Evolutionary conservation across 2,329 filamentous ascomycete genomes (phyloP).

Genomic region (Helotiales sp.): DNA sequence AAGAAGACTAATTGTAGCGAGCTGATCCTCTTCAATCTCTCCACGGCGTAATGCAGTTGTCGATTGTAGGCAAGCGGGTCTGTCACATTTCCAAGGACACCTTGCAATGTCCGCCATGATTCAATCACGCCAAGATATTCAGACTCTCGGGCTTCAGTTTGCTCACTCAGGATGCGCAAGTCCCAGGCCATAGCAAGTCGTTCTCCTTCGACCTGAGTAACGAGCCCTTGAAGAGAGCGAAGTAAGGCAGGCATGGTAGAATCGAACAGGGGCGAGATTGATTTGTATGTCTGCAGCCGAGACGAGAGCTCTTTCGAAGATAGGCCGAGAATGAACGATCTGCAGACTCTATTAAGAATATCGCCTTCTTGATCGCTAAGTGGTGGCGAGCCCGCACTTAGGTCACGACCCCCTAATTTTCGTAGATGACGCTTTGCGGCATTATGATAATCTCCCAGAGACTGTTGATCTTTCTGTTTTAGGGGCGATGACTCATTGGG

Average conservation of each 20-base stretch:
- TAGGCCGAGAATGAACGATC: conserved; percentile 56
- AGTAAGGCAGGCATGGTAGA: conserved; percentile 17
- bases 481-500: conserved; percentile 18
- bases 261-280: conserved; percentile 42
- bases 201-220: conserved; percentile 58
- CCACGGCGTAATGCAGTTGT: conserved; percentile 49
- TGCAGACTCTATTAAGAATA: conserved; percentile 52
- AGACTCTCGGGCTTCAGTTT: conserved; percentile 37
- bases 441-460: conserved; percentile 33
- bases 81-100: conserved; percentile 36
- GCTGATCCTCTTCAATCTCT: conserved; percentile 51
- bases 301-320: conserved; percentile 45
- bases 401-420: conserved; percentile 32
- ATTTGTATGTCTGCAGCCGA: conserved; percentile 48
- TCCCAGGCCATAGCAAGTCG: conserved; percentile 50
- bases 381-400: conserved; percentile 23
- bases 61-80: conserved; percentile 54
- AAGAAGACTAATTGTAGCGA: conserved; percentile 54
- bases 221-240: conserved; percentile 54
- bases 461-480: conserved; percentile 32
- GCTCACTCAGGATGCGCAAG: conserved; percentile 36
- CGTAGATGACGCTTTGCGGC: conserved; percentile 32
- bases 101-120: conserved; percentile 44
- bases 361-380: conserved; percentile 41
- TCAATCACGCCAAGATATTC: conserved; percentile 41